Evolutionary conservation across 345 rosid species (phyloP).

Genomic region (Noccaea bulbosa): DNA sequence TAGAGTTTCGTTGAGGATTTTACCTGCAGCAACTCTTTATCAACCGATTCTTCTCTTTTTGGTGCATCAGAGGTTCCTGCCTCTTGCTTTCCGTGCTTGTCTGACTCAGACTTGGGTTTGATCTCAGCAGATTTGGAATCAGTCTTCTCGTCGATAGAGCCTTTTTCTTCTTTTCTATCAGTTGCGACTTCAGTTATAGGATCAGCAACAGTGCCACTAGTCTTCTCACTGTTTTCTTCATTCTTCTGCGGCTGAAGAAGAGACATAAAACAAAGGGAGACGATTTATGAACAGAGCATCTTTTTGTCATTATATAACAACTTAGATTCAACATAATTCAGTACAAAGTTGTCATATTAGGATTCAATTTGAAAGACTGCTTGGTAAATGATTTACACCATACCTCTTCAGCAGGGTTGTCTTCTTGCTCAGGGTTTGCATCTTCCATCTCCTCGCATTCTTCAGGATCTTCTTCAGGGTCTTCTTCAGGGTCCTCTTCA

Average conservation of each 20-base stretch:
- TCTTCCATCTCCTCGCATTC: constrained; percentile 60
- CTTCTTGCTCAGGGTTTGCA: constrained; percentile 49
- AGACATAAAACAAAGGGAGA: constrained; percentile 21
- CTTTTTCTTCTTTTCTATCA: constrained; percentile 48
- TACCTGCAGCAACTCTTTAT: constrained; percentile 89
- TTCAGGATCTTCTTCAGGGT: constrained; percentile 75
- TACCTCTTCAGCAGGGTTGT: constrained; percentile 57
- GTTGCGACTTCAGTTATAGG: constrained; percentile 40
- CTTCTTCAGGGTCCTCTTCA: constrained; percentile 63
- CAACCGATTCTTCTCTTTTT: constrained; percentile 53
- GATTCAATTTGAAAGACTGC: constrained; percentile 22
- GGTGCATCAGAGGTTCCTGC: constrained; percentile 44
- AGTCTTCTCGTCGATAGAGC: constrained; percentile 42
- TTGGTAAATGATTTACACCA: constrained; percentile 18
- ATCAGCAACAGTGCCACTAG: constrained; percentile 23
- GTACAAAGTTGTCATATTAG: background rate
- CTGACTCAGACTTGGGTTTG: constrained; percentile 49
- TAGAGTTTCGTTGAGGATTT: background rate
- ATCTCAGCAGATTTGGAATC: constrained; percentile 42
- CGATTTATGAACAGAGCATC: constrained; percentile 17
- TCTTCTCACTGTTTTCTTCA: constrained; percentile 49
- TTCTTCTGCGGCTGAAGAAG: constrained; percentile 42
- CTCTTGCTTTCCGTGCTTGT: constrained; percentile 39
- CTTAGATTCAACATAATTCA: background rate
- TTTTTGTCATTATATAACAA: background rate